Evolutionary conservation across 805 yeast genomes (phyloP), one percentile per base, ranked within the genome.

Genomic region (fission yeast (Schizosaccharomyces pombe)): DNA sequence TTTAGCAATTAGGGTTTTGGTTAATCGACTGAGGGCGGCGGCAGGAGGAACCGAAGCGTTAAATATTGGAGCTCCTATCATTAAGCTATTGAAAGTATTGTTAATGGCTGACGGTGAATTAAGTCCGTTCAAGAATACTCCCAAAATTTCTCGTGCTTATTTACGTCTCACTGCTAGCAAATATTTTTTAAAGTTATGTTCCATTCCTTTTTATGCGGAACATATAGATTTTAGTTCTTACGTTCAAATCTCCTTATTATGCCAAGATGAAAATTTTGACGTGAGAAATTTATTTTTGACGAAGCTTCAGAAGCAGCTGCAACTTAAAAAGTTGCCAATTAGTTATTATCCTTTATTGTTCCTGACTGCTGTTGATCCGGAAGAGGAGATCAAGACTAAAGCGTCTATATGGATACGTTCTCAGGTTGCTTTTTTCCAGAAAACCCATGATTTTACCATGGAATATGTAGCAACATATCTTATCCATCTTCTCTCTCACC

Each of bases 301-400:
- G 30, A 68, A 69, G 34, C 60, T 84, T 57, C 75, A 78, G 57
- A 70, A 71, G 34, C 69, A 70, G 55, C 65, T 82, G 52, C 72
- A 78, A 29, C 64, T 67, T 28, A 77, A 73, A 53, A 58, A 63
- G 8, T 71, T 85, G 2, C 77, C 93, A 0, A 79, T 79, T 55
- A 72, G 77, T 57, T 85, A 79, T 60, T 61, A 82, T 47, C 79
- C 85, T 0, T 63, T 84, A 24, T 68, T 83, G 0, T 84, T 81
- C 62, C 80, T 83, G 62, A 70, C 75, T 60, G 94, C 91, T 0
- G 78, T 76, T 61, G 96, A 86, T 61, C 89, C 93, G 0, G 73
- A 75, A 30, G 60, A 60, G 2, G 64, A 65, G 0, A 62, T 85
- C 40, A 75, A 71, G 57, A 64, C 67, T 1, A 74, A 75, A 43